Evolutionary conservation across 257 asterid species (phyloP), one percentile per base, ranked within the genome.

Genomic region (Apocynum venetum): DNA sequence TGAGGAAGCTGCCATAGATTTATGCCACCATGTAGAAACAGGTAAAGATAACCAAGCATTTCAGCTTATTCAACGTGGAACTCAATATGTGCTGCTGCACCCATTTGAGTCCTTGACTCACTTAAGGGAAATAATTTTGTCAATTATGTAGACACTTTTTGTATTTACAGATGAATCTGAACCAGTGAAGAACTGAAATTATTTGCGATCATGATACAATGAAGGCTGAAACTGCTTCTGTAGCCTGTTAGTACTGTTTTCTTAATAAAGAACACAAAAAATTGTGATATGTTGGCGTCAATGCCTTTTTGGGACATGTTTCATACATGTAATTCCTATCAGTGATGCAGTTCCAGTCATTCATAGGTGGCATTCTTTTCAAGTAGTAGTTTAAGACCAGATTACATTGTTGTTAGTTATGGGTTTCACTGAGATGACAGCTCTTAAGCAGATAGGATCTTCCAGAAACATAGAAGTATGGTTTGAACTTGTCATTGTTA

Each of bases 1-100:
- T 14, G 65, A 15, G 60, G 81, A 71, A 57, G 48, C 48, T 60
- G 43, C 40, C 56, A 51, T 13, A 72, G 71, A 46, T 56, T 59
- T 56, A 36, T 20, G 35, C 10, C 2, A 11, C 55, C 12, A 17
- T 38, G 44, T 19, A 40, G n/a, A 8, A 48, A 49, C 75, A 47
- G 77, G 52, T 78, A 52, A 72, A 67, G 73, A 9, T 72, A 8
- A 7, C 60, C 67, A 3, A 13, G 67, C 56, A 12, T 57, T 44
- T 44, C 10, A 48, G 36, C 73, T 3, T 17, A 68, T 57, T 57
- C 25, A n/a, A 44, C 36, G 53, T 40, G 66, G 51, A 55, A 57
- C 36, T 73, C 8, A 56, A 31, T 17, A 36, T 52, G 25, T 52
- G 36, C 60, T 51, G 41, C 68, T 19, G 31, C 31, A 25, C 59